Percentiles rank a stretch among this genome's conserved stretches.
Conservation (phyloP, 116 monocot genomes). For the Trichopus zeylanicus region DNA sequence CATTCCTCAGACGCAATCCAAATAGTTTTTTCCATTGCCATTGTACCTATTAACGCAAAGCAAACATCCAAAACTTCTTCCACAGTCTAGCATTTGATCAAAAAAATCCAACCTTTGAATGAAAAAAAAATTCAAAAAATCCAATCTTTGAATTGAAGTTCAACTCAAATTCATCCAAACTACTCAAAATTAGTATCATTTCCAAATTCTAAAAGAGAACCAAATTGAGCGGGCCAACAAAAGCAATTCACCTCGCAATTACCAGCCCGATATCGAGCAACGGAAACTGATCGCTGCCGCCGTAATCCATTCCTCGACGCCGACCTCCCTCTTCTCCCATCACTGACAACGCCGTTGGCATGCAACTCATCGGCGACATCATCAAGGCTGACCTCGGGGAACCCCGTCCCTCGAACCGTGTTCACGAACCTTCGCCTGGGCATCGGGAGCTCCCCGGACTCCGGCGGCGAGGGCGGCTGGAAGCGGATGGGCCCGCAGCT, state of each 20-base stretch:
- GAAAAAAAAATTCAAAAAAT: too few relatives aligned
- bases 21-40: too few relatives aligned
- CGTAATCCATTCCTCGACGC: conserved; percentile 32
- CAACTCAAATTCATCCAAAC: too few relatives aligned
- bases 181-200: too few relatives aligned
- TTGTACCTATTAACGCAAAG: too few relatives aligned
- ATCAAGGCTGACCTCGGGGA: conserved; percentile 64
- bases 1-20: too few relatives aligned
- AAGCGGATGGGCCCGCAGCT: conserved; percentile 30
- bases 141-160: too few relatives aligned
- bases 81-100: too few relatives aligned
- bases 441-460: conserved; percentile 16
- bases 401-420: conserved; percentile 55
- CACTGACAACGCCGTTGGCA: conserved; percentile 46
- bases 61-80: too few relatives aligned
- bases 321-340: conserved; percentile 62
- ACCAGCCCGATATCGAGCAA: conserved; percentile 8
- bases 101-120: too few relatives aligned
- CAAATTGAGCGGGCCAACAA: too few relatives aligned
- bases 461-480: conserved; percentile 25
- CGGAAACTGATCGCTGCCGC: conserved; percentile 16
- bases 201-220: too few relatives aligned
- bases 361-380: conserved; percentile 57
- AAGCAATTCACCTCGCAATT: conserved; percentile 28
- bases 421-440: conserved; percentile 63